Evolutionary conservation across 2,329 filamentous ascomycete genomes (phyloP).

Genomic region (Orbilia quercus): DNA sequence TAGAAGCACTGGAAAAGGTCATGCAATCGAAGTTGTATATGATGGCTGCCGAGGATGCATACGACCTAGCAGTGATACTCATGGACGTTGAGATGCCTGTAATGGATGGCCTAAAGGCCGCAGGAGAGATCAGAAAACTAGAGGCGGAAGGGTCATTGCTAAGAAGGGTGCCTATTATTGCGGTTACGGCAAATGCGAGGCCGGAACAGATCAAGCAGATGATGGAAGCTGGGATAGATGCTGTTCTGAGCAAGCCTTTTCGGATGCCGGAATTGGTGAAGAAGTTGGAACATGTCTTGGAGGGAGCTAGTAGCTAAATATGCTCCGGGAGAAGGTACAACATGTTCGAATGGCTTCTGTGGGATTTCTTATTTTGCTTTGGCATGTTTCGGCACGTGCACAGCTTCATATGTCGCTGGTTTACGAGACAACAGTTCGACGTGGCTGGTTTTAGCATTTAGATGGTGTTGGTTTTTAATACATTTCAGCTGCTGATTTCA

Average conservation of each 20-base stretch:
- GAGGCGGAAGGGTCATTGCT: conserved; percentile 72
- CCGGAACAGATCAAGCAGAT: conserved; percentile 78
- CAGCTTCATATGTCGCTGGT: too few relatives aligned
- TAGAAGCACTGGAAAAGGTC: conserved; percentile 71
- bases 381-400: too few relatives aligned
- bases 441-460: too few relatives aligned
- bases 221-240: conserved; percentile 78
- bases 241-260: conserved; percentile 83
- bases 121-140: conserved; percentile 74
- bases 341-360: too few relatives aligned
- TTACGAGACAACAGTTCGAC: too few relatives aligned
- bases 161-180: conserved; percentile 78
- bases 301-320: conserved; percentile 1
- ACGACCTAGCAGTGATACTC: conserved; percentile 67
- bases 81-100: conserved; percentile 88
- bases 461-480: too few relatives aligned
- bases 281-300: conserved; percentile 71
- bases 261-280: conserved; percentile 75
- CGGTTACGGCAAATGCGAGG: conserved; percentile 80
- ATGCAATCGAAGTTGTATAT: conserved; percentile 67
- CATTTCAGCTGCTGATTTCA: too few relatives aligned
- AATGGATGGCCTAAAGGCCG: conserved; percentile 82
- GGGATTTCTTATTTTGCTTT: too few relatives aligned
- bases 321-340: background rate
- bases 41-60: conserved; percentile 38